Base-by-base conservation (phyloP, 805 yeast genomes). In the Kuraishia capsulata region DNA sequence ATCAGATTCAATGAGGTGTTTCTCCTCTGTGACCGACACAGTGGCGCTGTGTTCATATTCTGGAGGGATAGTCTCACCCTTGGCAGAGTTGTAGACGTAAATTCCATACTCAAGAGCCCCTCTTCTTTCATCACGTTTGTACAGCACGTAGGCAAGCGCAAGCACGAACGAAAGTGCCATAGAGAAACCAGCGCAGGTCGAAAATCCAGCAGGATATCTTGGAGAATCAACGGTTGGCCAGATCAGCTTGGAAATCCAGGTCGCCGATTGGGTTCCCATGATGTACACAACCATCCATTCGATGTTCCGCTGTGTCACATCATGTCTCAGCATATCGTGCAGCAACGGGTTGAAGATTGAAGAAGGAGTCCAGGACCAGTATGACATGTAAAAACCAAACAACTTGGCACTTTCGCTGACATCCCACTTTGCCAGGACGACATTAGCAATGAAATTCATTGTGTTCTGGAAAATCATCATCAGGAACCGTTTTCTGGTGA, bases 341-440 rank as follows among this genome's bases (percentile, higher is more conserved):
- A 71, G 71, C 63, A 72, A 68, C 1, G 79, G 67, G 62, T 76
- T 73, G 36, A 76, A 56, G 35, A 77, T 77, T 0, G 83, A 78
- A 2, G 81, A 76, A 52, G 73, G 73, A 16, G 82, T 72, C 69
- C 80, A 77, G 11, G 78, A 72, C 53, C 74, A 73, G 50, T 76
- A 78, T 17, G 73, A 75, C 36, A 71, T 62, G 48, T 76, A 62
- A 52, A 72, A 78, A 1, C 76, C 84, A 60, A 68, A 74, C 82
- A 83, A 76, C 54, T 77, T 76, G 13, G 82, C 76, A n/a, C 61
- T 42, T 32, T 62, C 62, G 0, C 76, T 64, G 21, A 78, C 73
- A 44, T 76, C 56, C 84, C 84, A 78, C 33, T 67, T 68, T 4
- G 78, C 77, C 45, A 78, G 56, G 19, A 78, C 59, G 1, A 64